Evolutionary conservation across 148 eudicot genomes (phyloP), one percentile per base, ranked within the genome.

Genomic region (Gaultheria prostrata): DNA sequence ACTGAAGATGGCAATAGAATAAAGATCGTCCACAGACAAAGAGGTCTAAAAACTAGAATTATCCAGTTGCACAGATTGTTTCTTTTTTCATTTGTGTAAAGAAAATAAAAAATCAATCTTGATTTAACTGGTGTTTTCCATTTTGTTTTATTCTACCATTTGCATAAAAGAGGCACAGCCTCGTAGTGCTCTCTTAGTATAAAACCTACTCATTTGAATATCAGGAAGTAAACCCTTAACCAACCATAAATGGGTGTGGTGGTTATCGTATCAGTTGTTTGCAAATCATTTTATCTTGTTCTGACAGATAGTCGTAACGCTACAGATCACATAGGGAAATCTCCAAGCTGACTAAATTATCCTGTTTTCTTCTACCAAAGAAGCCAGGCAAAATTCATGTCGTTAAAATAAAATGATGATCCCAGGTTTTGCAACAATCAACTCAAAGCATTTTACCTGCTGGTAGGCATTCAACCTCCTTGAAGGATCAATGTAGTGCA

Each of bases 381-480:
- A 78, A 54, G 65, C 45, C 63, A 8, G 17, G 33, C 4, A 26
- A 30, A 70, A 32, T 71, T 20, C 24, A 43, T 8, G 21, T 74
- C 3, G 9, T 4, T 8, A 11, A 0, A 1, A 14, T 15, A 39
- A 50, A 83, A 15, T 17, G 18, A n/a, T 39, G 18, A 32, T 54
- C 65, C 71, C 24, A 80, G 20, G 77, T 76, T 67, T 17, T 43
- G 48, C 13, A 85, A 15, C 51, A 67, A 32, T 24, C 49, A 28
- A 49, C 30, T 26, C 21, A 48, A 49, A 71, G n/a, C 39, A 39
- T 21, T 84, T 88, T 88, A 93, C 99, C 91, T 90, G 92, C 86
- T 97, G 99, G 87, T 97, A 97, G 85, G 98, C 90, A 81, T 97
- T 97, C 83, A 94, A 84, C 61, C 94, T 87, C 83, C 97, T 94